These are phyloP conservation scores for Cordyceps tenuipes DNA, from an alignment of 2,329 filamentous ascomycete species.

Conservation along the genomic window DNA sequence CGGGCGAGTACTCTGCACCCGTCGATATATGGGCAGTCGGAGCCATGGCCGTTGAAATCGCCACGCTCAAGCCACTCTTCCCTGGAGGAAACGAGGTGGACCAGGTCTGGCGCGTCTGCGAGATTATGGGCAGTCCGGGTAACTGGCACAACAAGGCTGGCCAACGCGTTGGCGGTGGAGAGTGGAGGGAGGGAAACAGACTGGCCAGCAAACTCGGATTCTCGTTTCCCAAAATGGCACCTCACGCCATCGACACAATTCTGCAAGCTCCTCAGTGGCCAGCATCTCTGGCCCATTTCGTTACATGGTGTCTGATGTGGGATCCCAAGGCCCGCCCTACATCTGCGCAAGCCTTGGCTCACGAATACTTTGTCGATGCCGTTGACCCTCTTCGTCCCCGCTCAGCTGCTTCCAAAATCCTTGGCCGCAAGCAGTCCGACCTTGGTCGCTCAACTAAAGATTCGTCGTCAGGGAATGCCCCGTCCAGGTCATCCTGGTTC, in stretches of 20 bases:
- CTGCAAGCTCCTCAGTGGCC: slow-evolving; percentile 90
- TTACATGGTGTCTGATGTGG: slow-evolving; percentile 99
- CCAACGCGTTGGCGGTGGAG: slow-evolving; percentile 79
- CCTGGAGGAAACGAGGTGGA: slow-evolving; percentile 97
- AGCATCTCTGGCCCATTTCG: slow-evolving; percentile 76
- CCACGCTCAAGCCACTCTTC: slow-evolving; percentile 92
- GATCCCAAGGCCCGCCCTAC: slow-evolving; percentile 88
- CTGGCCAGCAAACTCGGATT: slow-evolving; percentile 95
- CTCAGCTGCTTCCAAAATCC: slow-evolving; percentile 73
- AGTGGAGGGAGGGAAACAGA: slow-evolving; percentile 92
- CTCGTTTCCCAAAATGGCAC: slow-evolving; percentile 98
- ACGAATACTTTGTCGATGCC: slow-evolving; percentile 91
- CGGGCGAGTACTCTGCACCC: slow-evolving; percentile 92
- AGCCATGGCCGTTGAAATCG: slow-evolving; percentile 97
- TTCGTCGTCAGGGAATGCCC: slow-evolving; percentile 46
- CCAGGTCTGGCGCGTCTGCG: slow-evolving; percentile 96
- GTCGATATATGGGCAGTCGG: slow-evolving; percentile 98
- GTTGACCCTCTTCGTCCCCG: slow-evolving; percentile 89
- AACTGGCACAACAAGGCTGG: slow-evolving; percentile 96
- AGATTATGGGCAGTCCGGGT: slow-evolving; percentile 98
- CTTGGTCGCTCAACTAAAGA: slow-evolving; percentile 63
- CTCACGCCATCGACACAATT: slow-evolving; percentile 91
- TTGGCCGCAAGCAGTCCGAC: slow-evolving; percentile 87
- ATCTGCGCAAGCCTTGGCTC: slow-evolving; percentile 84
- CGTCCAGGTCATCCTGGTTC: slow-evolving; percentile 92